Percentiles rank a stretch among this genome's conserved stretches.
These are phyloP conservation scores for Solanum microdontum DNA, from an alignment of 257 asterid genomes.

Conservation along the genomic window DNA sequence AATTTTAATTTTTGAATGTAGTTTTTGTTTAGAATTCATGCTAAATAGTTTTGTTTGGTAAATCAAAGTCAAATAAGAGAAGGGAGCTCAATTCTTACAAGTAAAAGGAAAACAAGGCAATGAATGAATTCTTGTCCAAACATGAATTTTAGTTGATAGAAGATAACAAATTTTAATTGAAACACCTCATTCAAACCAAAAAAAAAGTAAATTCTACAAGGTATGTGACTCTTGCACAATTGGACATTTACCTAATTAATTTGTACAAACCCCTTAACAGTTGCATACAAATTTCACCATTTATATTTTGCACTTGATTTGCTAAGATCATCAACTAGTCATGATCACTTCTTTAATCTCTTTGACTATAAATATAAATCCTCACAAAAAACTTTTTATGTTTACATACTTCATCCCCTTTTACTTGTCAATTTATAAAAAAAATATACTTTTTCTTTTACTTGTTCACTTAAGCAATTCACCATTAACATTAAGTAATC, in stretches of 20 bases:
- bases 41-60: not conserved
- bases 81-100: not conserved
- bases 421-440: not conserved
- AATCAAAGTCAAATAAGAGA: not conserved
- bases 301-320: not conserved
- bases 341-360: not conserved
- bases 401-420: not conserved
- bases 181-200: not conserved
- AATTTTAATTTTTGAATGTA: not conserved
- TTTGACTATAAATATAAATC: not conserved
- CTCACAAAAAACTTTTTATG: not conserved
- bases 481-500: not conserved
- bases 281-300: not conserved
- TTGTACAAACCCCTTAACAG: not conserved
- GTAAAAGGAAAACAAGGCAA: not conserved
- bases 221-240: not conserved
- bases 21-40: not conserved
- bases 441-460: not conserved
- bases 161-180: not conserved
- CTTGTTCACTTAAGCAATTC: not conserved
- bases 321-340: not conserved
- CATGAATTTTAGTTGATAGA: not conserved
- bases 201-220: not conserved
- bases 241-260: not conserved
- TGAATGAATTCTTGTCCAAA: not conserved